These are phyloP conservation scores for Hebeloma cylindrosporum DNA, from an alignment of 768 basidiomycete species.

Conservation along the genomic window DNA sequence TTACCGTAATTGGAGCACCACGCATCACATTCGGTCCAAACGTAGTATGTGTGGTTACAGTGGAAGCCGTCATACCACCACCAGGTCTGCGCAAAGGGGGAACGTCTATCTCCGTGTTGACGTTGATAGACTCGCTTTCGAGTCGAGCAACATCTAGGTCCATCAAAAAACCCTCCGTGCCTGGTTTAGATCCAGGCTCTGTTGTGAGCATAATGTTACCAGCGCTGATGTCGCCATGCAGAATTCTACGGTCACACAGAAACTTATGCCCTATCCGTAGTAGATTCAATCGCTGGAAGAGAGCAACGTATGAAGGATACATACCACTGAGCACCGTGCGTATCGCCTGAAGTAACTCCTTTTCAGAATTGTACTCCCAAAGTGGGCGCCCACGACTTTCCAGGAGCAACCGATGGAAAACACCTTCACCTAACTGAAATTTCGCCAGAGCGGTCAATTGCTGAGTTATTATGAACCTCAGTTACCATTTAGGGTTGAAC, in stretches of 20 bases:
- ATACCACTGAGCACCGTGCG: slow-evolving; percentile 18
- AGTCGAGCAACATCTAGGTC: slow-evolving; percentile 31
- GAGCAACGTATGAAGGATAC: slow-evolving; percentile 1
- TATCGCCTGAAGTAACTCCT: slow-evolving; percentile 18
- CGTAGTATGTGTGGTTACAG: too few relatives aligned
- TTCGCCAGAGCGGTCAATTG: slow-evolving; percentile 19
- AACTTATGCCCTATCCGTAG: slow-evolving; percentile 21
- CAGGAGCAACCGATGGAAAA: slow-evolving; percentile 20
- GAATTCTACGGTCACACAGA: slow-evolving; percentile 22
- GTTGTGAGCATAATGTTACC: slow-evolving; percentile 32
- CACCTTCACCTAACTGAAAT: slow-evolving; percentile 17
- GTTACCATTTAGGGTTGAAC: too few relatives aligned
- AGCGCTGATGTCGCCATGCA: slow-evolving; percentile 34
- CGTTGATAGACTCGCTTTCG: background rate
- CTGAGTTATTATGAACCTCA: too few relatives aligned
- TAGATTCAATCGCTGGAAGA: background rate
- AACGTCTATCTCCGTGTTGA: background rate
- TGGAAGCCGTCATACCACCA: too few relatives aligned
- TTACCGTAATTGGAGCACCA: slow-evolving; percentile 21
- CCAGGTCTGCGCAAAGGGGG: slow-evolving; percentile 3
- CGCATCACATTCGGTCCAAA: slow-evolving; percentile 8
- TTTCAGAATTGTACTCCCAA: slow-evolving; percentile 19
- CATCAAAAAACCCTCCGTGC: slow-evolving; percentile 27
- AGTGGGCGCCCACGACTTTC: slow-evolving; percentile 18
- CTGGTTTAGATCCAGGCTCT: background rate